Evolutionary conservation across 345 rosid species (phyloP), one percentile per base, ranked within the genome.

Genomic region (Euphorbia pulcherrima): DNA sequence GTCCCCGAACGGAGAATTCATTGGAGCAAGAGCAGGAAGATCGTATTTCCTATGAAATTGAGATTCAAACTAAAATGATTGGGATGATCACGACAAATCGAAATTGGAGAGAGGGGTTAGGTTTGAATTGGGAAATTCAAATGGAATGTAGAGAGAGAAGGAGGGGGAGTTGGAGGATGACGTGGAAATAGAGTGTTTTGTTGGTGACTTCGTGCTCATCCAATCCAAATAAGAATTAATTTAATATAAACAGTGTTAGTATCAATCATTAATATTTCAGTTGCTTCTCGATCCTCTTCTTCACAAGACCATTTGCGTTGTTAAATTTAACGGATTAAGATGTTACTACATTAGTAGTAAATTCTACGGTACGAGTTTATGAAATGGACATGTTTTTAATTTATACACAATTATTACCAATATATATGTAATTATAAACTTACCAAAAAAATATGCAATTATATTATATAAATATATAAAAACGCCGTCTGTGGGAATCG

Each of bases 401-500:
- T n/a, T n/a, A n/a, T n/a, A n/a, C n/a, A n/a, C n/a, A n/a, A n/a
- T n/a, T n/a, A n/a, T n/a, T n/a, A n/a, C n/a, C n/a, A n/a, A n/a
- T n/a, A n/a, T n/a, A n/a, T n/a, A n/a, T n/a, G n/a, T n/a, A n/a
- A n/a, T n/a, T n/a, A n/a, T n/a, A n/a, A n/a, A n/a, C n/a, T n/a
- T n/a, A n/a, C n/a, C n/a, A n/a, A n/a, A n/a, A n/a, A n/a, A n/a
- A n/a, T n/a, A n/a, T n/a, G n/a, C n/a, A n/a, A n/a, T n/a, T n/a
- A n/a, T n/a, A n/a, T n/a, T n/a, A n/a, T n/a, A n/a, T n/a, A n/a
- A n/a, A n/a, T n/a, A n/a, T 8, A 4, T 11, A 5, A 7, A 41
- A 2, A 6, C 89, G 91, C 89, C 88, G 87, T 74, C 91, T 85
- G 87, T 83, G 85, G 88, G 85, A 75, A 79, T 85, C 87, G 92